Conservation (phyloP, 2,329 filamentous ascomycete species). For the Lizonia empirigonia region DNA sequence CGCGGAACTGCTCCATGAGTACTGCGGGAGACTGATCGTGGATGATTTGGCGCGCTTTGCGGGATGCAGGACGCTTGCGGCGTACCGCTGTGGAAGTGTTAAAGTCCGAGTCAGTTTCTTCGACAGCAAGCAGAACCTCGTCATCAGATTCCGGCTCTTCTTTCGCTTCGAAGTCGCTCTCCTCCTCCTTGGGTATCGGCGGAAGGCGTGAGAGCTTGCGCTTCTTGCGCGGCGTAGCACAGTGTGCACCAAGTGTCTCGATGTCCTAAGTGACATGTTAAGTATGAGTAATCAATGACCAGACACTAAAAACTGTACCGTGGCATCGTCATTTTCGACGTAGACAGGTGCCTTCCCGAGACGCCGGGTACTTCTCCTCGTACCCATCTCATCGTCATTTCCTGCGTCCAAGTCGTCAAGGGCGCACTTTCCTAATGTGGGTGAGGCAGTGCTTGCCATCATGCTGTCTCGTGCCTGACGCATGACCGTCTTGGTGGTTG, state of each 20-base stretch:
- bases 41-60: constrained; percentile 19
- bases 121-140: constrained; percentile 1
- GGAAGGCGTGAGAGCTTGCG: constrained; percentile 11
- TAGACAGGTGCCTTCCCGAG: constrained; percentile 7
- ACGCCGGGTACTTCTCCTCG: constrained; percentile 8
- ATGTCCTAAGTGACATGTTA: constrained; percentile 14
- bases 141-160: constrained; percentile 21
- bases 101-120: constrained; percentile 8
- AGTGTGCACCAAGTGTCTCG: constrained; percentile 4
- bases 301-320: constrained; percentile 4
- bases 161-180: constrained; percentile 25
- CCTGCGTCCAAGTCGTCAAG: not conserved
- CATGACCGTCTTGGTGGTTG: not conserved
- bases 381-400: not conserved
- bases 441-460: not conserved
- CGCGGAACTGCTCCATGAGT: constrained; percentile 6
- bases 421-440: not conserved
- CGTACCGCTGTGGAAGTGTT: not conserved
- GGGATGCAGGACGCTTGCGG: constrained; percentile 16
- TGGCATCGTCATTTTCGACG: constrained; percentile 6
- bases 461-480: not conserved
- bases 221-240: constrained; percentile 18
- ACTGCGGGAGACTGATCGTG: constrained; percentile 4
- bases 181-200: constrained; percentile 8
- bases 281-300: not conserved